A percentile compares a stretch with the other conserved stretches of the same genome.
These are phyloP conservation scores for Ettlia oleoabundans DNA, from an alignment of 139 green algal genomes.

Conservation along the genomic window DNA sequence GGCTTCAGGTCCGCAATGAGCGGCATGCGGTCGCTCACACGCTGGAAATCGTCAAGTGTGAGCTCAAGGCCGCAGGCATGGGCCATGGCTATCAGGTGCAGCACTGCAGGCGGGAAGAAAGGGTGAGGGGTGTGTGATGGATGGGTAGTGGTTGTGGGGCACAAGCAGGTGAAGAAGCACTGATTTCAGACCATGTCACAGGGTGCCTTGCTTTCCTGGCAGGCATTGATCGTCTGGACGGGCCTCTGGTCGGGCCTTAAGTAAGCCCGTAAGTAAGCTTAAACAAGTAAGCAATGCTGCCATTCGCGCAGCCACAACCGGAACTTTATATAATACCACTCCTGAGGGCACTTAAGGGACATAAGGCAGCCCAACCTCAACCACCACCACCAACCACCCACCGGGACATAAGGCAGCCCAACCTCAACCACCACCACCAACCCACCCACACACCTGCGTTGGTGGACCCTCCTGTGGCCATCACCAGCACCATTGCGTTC, in stretches of 20 bases:
- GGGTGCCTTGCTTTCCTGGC: too few relatives aligned
- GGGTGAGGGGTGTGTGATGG: background rate
- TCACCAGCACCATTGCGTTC: conserved; percentile 94
- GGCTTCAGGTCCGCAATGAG: conserved; percentile 99
- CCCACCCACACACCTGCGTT: conserved; percentile 88
- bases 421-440: background rate
- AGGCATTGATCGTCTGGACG: too few relatives aligned
- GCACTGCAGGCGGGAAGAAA: conserved; percentile 81
- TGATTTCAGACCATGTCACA: too few relatives aligned
- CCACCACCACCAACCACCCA: background rate
- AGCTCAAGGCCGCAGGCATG: conserved; percentile 76
- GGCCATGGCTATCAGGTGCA: conserved; percentile 91
- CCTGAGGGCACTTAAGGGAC: too few relatives aligned
- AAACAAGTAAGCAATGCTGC: too few relatives aligned
- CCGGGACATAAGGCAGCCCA: background rate
- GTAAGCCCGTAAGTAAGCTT: too few relatives aligned
- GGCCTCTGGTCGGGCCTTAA: too few relatives aligned
- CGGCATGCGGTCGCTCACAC: conserved; percentile 83
- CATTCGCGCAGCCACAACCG: too few relatives aligned
- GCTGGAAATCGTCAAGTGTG: conserved; percentile 96
- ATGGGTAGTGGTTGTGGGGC: background rate
- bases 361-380: background rate
- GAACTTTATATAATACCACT: too few relatives aligned
- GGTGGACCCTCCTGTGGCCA: conserved; percentile 94
- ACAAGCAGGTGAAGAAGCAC: background rate